phyloP scores from a whole-genome alignment of 1,139 yeast genomes.

The Magnusiomyces paraingens region DNA sequence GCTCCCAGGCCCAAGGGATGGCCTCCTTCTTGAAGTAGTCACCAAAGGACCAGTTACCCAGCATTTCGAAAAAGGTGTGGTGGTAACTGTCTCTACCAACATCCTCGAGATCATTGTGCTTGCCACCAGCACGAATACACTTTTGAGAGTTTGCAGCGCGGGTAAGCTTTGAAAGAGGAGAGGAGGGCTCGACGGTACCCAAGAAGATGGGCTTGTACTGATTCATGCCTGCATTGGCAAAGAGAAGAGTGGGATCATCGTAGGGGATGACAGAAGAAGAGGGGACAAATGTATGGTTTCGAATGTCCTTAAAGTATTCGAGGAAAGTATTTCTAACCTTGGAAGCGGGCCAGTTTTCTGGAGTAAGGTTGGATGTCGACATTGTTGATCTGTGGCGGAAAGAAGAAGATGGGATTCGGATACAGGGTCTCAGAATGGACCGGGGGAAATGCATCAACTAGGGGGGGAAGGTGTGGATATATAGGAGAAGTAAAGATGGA shows the following conservation, averaged over 20 bases:
- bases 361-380: conserved; percentile 9
- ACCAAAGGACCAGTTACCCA: conserved; percentile 99
- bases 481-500: not conserved
- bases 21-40: conserved; percentile 97
- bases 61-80: conserved; percentile 97
- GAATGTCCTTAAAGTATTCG: conserved; percentile 57
- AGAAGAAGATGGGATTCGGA: too few relatives aligned
- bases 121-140: conserved; percentile 99
- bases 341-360: conserved; percentile 20
- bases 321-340: conserved; percentile 78
- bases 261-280: conserved; percentile 95
- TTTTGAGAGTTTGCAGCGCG: conserved; percentile 95
- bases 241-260: conserved; percentile 92
- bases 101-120: conserved; percentile 92
- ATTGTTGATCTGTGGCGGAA: not conserved
- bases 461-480: not conserved
- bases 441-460: not conserved
- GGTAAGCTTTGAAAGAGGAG: conserved; percentile 74
- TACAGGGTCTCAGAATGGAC: too few relatives aligned
- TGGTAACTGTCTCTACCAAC: conserved; percentile 97
- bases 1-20: conserved; percentile 81
- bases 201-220: conserved; percentile 95
- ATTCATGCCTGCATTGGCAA: conserved; percentile 98
- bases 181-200: conserved; percentile 94
- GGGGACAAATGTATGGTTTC: conserved; percentile 74